Base-by-base conservation (phyloP, 495 filamentous ascomycete species). In the Daldinia grandis region DNA sequence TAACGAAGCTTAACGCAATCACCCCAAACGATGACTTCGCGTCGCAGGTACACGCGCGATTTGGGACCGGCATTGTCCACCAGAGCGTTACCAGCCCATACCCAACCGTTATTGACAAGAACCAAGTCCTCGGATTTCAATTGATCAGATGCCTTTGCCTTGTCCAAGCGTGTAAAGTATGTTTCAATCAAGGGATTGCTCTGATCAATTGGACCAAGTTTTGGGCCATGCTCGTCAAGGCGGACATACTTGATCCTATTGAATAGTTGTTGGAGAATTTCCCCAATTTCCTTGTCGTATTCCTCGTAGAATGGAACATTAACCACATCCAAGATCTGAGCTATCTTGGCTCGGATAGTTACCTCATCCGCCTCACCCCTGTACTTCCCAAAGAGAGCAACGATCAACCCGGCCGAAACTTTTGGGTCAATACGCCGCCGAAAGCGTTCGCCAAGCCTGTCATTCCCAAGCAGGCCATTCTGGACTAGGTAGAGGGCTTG, bases 1-100 rank as follows among this genome's bases (percentile, higher is more conserved):
- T 98, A 99, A 8, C 96, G 89, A 19, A 99, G 87, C 83, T 98
- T 99, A 7, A 98, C 95, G 80, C 96, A 99, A 76, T 99, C 96
- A 17, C 93, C 92, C 96, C 96, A 99, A 38, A 97, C 92, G 69
- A 99, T 98, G 55, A 99, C 93, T 78, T 99, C 93, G 44, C 96
- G 88, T 24, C 93, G 89, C 5, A 98, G 86, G 73, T 99, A 99
- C 37, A 95, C 92, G 42, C 90, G 90, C 2, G 95, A 98, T 42
- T 91, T 79, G 0, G 92, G 90, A 0, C 96, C 96, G 17, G 96
- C 96, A 76, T 97, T 95, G 78, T 99, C 96, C 25, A 91, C 88
- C 80, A 98, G 87, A 0, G 93, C 94, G 76, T 97, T 93, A 14
- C 95, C 94, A 68, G 92, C 93, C 96, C 96, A 99, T 19, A 98